Percentiles rank a stretch among this genome's conserved stretches.
Evolutionary conservation across 176 grass and related monocot species (phyloP).

Genomic region (Avena sativa): DNA sequence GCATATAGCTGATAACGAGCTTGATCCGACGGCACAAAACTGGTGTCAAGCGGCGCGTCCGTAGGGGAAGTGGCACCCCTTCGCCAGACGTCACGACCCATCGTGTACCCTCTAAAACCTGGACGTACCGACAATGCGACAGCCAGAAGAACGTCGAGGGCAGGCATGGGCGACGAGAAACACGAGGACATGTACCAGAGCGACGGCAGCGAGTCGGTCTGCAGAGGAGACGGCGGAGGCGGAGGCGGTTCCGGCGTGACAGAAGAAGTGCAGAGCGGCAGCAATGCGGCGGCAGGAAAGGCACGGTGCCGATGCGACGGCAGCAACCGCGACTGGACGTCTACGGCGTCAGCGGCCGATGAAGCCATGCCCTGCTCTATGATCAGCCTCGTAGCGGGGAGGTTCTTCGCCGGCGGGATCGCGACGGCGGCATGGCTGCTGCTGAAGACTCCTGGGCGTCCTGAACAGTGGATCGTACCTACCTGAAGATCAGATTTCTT

Average conservation of each 20-base stretch:
- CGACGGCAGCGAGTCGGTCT: neutral
- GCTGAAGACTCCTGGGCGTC: neutral
- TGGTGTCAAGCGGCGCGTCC: no score
- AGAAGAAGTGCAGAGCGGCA: conserved; percentile 1
- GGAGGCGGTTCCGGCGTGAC: conserved; percentile 28
- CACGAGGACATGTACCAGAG: neutral
- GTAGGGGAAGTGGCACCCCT: no score
- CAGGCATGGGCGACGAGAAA: neutral
- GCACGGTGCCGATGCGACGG: neutral
- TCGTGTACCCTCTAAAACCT: no score
- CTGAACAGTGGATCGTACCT: conserved; percentile 18
- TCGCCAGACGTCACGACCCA: no score
- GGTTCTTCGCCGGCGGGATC: conserved; percentile 33
- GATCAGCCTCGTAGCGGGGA: neutral
- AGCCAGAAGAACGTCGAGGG: no score
- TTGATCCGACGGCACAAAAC: no score
- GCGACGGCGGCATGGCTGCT: neutral
- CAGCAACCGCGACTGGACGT: neutral
- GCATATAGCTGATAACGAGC: no score
- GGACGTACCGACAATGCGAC: no score
- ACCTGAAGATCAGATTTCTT: conserved; percentile 37
- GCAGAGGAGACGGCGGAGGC: neutral
- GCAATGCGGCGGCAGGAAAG: neutral
- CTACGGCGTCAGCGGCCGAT: neutral
- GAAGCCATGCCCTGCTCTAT: neutral